A percentile compares a stretch with the other conserved stretches of the same genome.
Evolutionary conservation across 2,329 filamentous ascomycete genomes (phyloP).

Genomic region (Endocalyx cinctus): DNA sequence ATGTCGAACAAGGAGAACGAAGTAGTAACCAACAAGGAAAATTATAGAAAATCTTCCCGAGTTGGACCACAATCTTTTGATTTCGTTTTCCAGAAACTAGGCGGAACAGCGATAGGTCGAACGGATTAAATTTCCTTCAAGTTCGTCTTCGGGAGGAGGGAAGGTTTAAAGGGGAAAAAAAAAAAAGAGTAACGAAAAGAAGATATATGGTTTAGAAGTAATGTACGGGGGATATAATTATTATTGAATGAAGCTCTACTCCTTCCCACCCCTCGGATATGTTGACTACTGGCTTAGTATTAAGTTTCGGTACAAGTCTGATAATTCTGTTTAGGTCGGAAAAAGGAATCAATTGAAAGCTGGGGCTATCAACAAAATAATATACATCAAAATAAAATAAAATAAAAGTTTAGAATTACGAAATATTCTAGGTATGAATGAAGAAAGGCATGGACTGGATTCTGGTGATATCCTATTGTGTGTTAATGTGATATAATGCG

Average conservation of each 20-base stretch:
- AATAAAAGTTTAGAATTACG: background rate
- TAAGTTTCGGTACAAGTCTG: background rate
- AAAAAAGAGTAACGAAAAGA: background rate
- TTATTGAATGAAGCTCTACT: no score
- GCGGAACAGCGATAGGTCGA: no score
- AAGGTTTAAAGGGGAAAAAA: constrained; percentile 6
- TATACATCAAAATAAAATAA: constrained; percentile 5
- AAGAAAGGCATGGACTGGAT: background rate
- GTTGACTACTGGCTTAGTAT: no score
- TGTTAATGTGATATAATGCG: background rate
- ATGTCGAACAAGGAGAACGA: constrained; percentile 18
- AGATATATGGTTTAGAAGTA: constrained; percentile 1
- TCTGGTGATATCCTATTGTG: background rate
- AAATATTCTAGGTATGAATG: background rate
- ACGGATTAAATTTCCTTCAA: no score
- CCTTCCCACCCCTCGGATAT: no score
- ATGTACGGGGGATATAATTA: no score
- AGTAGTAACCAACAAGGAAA: no score
- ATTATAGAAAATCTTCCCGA: constrained; percentile 7
- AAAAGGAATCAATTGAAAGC: constrained; percentile 16
- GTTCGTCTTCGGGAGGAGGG: no score
- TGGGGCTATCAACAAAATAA: constrained; percentile 14
- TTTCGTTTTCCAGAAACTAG: no score
- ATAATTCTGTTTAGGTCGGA: background rate
- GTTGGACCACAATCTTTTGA: background rate